Conservation (phyloP, 805 yeast species). For the Saturnispora quitensis region DNA sequence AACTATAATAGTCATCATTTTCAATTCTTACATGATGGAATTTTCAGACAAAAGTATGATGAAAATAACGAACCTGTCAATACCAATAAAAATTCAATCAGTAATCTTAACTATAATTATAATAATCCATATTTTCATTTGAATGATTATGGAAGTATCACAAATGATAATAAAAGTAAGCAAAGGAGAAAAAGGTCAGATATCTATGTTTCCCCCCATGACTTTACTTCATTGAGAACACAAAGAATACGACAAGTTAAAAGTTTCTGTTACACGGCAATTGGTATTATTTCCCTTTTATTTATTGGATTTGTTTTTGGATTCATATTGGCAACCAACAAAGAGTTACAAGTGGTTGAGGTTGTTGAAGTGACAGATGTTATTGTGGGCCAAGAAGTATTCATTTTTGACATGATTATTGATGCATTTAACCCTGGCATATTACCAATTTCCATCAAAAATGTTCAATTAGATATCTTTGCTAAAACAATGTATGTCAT, state of each 20-base stretch:
- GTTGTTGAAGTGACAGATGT: conserved; percentile 59
- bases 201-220: conserved; percentile 29
- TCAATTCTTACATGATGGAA: background rate
- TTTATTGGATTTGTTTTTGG: conserved; percentile 75
- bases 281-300: conserved; percentile 42
- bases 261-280: conserved; percentile 34
- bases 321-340: conserved; percentile 75
- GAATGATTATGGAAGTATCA: conserved; percentile 13
- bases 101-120: background rate
- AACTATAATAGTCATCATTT: background rate
- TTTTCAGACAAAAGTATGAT: background rate
- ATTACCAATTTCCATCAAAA: conserved; percentile 51
- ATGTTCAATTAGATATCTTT: conserved; percentile 75
- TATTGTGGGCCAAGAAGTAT: conserved; percentile 73
- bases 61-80: background rate
- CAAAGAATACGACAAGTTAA: conserved; percentile 24
- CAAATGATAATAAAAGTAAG: conserved; percentile 6
- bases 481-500: conserved; percentile 53
- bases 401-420: conserved; percentile 68
- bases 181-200: conserved; percentile 17
- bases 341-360: conserved; percentile 63
- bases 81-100: background rate
- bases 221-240: conserved; percentile 27
- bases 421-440: conserved; percentile 86
- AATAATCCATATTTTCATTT: conserved; percentile 4